These are phyloP conservation scores for Penicillium cosmopolitanum DNA, from an alignment of 495 filamentous ascomycete genomes.

Conservation along the genomic window DNA sequence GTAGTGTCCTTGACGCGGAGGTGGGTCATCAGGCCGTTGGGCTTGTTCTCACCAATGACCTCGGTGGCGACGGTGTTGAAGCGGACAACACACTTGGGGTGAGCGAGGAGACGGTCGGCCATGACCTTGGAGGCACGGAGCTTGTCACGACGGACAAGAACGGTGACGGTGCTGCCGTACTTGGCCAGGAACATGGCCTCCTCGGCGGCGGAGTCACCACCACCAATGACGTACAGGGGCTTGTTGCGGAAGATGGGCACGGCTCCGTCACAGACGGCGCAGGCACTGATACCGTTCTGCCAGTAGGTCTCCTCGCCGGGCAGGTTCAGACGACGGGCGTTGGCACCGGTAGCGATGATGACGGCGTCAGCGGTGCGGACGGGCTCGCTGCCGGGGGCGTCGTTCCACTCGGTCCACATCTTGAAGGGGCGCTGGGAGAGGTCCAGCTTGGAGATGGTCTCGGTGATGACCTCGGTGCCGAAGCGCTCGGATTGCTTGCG, in stretches of 20 bases:
- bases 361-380: conserved; percentile 83
- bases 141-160: conserved; percentile 84
- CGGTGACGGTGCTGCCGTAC: conserved; percentile 92
- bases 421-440: conserved; percentile 85
- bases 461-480: conserved; percentile 87
- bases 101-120: conserved; percentile 76
- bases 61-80: conserved; percentile 82
- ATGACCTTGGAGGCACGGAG: conserved; percentile 89
- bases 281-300: conserved; percentile 95
- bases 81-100: conserved; percentile 86
- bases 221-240: conserved; percentile 93
- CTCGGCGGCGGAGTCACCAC: conserved; percentile 95
- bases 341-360: conserved; percentile 95
- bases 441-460: conserved; percentile 90
- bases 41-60: conserved; percentile 79
- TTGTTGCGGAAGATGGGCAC: conserved; percentile 97
- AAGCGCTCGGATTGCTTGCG: conserved; percentile 87
- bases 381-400: conserved; percentile 61
- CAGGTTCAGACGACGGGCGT: conserved; percentile 78
- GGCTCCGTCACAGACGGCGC: conserved; percentile 96
- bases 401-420: conserved; percentile 86
- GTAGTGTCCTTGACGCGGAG: conserved; percentile 78
- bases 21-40: conserved; percentile 78
- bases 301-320: conserved; percentile 93
- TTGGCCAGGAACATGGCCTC: conserved; percentile 98